Evolutionary conservation across 257 asterid genomes (phyloP).

Genomic region (Solanum dulcamara): DNA sequence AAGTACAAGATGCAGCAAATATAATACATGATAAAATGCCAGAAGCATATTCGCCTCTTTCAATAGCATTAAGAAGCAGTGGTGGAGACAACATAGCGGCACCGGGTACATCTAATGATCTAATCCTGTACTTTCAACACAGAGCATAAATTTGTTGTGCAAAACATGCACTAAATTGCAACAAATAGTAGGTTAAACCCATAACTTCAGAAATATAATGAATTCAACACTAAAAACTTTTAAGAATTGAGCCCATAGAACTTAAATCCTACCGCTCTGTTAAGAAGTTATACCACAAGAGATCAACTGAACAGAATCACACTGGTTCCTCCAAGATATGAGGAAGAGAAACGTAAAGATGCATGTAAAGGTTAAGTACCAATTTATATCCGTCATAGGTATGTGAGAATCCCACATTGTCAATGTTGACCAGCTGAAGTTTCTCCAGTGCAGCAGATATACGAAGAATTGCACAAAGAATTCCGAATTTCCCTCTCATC

Average conservation of each 20-base stretch:
- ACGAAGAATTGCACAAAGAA: slow-evolving; percentile 53
- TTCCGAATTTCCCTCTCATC: slow-evolving; percentile 50
- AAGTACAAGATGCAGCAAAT: background rate
- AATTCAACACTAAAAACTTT: too few relatives aligned
- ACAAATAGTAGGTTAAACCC: too few relatives aligned
- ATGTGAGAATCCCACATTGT: slow-evolving; percentile 19
- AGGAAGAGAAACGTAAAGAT: background rate
- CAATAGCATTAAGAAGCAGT: background rate
- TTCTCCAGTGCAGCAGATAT: slow-evolving; percentile 43
- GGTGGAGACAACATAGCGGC: too few relatives aligned
- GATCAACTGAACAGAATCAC: background rate
- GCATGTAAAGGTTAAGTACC: slow-evolving; percentile 27
- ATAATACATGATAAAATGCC: background rate
- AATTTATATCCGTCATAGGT: slow-evolving; percentile 42
- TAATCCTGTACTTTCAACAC: too few relatives aligned
- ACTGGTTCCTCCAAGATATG: background rate
- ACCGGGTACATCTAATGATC: too few relatives aligned
- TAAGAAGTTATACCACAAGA: background rate
- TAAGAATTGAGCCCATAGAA: too few relatives aligned
- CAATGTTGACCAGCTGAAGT: slow-evolving; percentile 18
- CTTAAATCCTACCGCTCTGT: background rate
- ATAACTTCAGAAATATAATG: too few relatives aligned
- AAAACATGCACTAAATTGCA: too few relatives aligned
- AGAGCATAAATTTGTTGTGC: too few relatives aligned
- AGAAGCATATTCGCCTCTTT: background rate